These are phyloP conservation scores for Kluyveromyces siamensis DNA, from an alignment of 805 yeast genomes.

Conservation along the genomic window DNA sequence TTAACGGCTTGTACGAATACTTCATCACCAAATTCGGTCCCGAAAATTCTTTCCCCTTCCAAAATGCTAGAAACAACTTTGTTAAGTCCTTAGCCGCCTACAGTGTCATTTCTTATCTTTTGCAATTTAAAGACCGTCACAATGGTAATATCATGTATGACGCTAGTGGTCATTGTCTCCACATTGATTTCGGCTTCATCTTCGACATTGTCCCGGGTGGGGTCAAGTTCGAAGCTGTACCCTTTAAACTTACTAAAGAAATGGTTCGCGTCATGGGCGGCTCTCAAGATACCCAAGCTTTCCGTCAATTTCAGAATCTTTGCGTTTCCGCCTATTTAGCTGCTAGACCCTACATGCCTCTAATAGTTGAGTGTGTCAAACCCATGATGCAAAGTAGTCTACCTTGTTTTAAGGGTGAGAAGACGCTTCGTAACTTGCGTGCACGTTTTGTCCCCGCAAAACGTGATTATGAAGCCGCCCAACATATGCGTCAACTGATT, in stretches of 20 bases:
- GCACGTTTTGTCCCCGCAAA: conserved; percentile 74
- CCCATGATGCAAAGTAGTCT: conserved; percentile 95
- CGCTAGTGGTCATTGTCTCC: conserved; percentile 87
- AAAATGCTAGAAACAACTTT: conserved; percentile 84
- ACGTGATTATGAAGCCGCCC: conserved; percentile 78
- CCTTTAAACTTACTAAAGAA: conserved; percentile 91
- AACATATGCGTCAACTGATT: conserved; percentile 65
- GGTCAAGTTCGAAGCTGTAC: conserved; percentile 95
- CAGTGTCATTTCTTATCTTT: conserved; percentile 78
- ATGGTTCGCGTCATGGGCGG: conserved; percentile 98
- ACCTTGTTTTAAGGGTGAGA: conserved; percentile 84
- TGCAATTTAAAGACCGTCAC: conserved; percentile 95
- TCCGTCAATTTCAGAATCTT: conserved; percentile 86
- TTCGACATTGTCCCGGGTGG: conserved; percentile 99
- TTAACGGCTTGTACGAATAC: conserved; percentile 90
- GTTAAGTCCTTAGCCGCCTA: conserved; percentile 93
- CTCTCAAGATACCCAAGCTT: conserved; percentile 70
- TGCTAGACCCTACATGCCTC: conserved; percentile 78
- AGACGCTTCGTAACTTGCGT: conserved; percentile 71
- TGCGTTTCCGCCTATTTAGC: conserved; percentile 90
- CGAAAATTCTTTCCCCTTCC: conserved; percentile 84
- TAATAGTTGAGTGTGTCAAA: conserved; percentile 71
- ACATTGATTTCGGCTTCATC: conserved; percentile 97
- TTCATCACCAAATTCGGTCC: conserved; percentile 89
- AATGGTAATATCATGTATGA: conserved; percentile 98